phyloP scores from a whole-genome alignment of 106 monocot genomes.

The Allium fistulosum region DNA sequence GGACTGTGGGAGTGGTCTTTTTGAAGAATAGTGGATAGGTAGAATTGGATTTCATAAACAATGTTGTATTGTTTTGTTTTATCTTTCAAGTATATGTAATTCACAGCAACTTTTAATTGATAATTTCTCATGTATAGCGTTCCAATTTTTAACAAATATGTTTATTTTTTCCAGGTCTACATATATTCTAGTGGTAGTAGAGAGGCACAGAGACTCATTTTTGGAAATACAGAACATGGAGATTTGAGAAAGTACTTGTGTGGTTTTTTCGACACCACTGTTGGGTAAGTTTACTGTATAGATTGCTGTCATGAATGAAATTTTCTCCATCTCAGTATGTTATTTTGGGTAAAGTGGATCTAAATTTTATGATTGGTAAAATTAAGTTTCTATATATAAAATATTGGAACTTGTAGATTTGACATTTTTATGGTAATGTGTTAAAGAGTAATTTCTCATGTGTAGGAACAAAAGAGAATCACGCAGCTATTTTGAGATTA shows the following conservation, averaged over 20 bases:
- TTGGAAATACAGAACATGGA: slow-evolving; percentile 79
- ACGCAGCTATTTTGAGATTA: slow-evolving; percentile 80
- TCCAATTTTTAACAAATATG: too few relatives aligned
- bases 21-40: too few relatives aligned
- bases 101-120: too few relatives aligned
- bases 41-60: too few relatives aligned
- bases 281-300: slow-evolving; percentile 45
- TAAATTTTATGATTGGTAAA: not conserved
- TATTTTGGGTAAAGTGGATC: not conserved
- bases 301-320: not conserved
- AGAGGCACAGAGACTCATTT: slow-evolving; percentile 91
- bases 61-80: too few relatives aligned
- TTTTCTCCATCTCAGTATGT: not conserved
- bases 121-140: too few relatives aligned
- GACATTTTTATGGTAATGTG: too few relatives aligned
- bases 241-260: slow-evolving; percentile 81
- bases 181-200: slow-evolving; percentile 99
- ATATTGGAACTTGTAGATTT: too few relatives aligned
- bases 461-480: slow-evolving; percentile 89
- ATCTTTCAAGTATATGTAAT: too few relatives aligned
- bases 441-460: too few relatives aligned
- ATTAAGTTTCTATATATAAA: not conserved
- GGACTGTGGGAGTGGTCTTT: too few relatives aligned
- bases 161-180: slow-evolving; percentile 55
- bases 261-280: slow-evolving; percentile 91